Evolutionary conservation across 2,329 filamentous ascomycete species (phyloP), one percentile per base, ranked within the genome.

Genomic region (Plenodomus tracheiphilus): DNA sequence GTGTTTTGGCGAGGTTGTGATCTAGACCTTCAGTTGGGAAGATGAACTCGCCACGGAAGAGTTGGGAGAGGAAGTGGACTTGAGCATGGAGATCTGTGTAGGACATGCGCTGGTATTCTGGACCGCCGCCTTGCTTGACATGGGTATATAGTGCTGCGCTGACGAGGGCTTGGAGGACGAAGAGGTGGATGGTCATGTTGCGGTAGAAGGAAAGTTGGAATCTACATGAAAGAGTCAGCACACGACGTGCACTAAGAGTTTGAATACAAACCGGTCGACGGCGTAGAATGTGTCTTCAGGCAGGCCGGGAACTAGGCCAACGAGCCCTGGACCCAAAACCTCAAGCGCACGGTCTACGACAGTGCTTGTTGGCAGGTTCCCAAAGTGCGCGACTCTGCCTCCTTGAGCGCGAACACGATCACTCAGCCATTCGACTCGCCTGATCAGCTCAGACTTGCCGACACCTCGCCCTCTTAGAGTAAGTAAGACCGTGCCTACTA

Each of bases 101-200:
- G 0, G 83, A 75, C 20, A 96, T 93, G 39, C 88, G 84, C 68
- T 97, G 91, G 58, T 88, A 84, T 3, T 85, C 79, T 0, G 89
- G 88, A 0, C 89, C 90, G n/a, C 93, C 93, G 15, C 94, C 94
- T 54, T 85, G 85, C 73, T 99, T 99, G 46, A 97, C 88, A 38
- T 85, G 84, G 0, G 86, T 94, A 71, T 99, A 99, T 80, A 99
- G 86, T 21, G 89, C 89, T 4, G 87, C 90, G 53, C 90, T 94
- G 18, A 97, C 90, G 4, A 99, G 79, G 0, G 93, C 89, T 69
- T 97, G 92, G 2, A 91, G 88, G 48, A 99, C 94, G 72, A 99
- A 99, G 4, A 99, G 82, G 69, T 99, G 94, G 53, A 99, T 99
- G 0, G 93, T 97, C 94, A 97, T 97, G 73, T 99, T 99, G 43